phyloP scores from a whole-genome alignment of 176 grass and related monocot species.

The Echinochloa phyllopogon region DNA sequence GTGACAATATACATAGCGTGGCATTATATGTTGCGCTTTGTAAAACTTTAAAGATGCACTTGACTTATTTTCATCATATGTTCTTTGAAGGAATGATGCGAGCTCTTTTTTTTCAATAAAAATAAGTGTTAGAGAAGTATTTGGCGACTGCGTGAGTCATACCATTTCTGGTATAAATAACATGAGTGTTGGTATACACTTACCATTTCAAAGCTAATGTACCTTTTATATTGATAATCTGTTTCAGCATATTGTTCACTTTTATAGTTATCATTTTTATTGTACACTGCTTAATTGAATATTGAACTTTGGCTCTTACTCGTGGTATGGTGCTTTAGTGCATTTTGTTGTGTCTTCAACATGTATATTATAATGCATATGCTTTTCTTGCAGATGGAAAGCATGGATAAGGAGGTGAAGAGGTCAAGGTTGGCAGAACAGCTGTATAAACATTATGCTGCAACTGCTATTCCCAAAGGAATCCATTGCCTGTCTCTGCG shows the following conservation, averaged over 20 bases:
- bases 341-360: background rate
- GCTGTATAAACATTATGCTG: conserved; percentile 85
- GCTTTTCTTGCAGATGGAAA: conserved; percentile 79
- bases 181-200: background rate
- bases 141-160: background rate
- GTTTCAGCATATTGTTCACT: background rate
- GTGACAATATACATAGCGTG: background rate
- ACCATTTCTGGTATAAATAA: conserved; percentile 12
- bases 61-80: conserved; percentile 9
- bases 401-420: conserved; percentile 85
- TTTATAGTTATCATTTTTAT: conserved; percentile 8
- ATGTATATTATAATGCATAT: conserved; percentile 27
- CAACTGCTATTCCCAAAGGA: conserved; percentile 91
- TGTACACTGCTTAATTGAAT: conserved; percentile 4
- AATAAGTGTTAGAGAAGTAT: background rate
- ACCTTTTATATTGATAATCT: conserved; percentile 7
- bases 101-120: conserved; percentile 28
- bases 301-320: conserved; percentile 25
- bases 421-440: conserved; percentile 84
- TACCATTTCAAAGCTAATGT: background rate
- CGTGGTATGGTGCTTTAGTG: conserved; percentile 15
- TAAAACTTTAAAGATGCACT: background rate
- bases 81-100: conserved; percentile 2
- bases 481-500: conserved; percentile 93
- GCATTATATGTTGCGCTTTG: conserved; percentile 6